Evolutionary conservation across 2,329 filamentous ascomycete species (phyloP), one percentile per base, ranked within the genome.

Genomic region (Aspergillus brasiliensis): DNA sequence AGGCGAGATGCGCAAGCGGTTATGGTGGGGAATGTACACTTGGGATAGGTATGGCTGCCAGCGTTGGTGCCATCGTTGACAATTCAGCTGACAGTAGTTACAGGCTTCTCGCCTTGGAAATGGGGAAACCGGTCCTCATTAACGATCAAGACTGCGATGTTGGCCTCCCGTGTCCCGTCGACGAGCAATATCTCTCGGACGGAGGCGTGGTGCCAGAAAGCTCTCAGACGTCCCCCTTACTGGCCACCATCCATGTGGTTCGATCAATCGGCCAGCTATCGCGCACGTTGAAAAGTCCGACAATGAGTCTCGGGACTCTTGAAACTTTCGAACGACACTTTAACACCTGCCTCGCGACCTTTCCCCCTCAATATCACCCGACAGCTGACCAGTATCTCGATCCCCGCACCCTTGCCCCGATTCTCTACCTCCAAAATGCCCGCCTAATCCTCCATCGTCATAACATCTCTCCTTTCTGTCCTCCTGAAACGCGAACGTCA

Each of bases 21-120:
- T 95, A 2, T 99, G 94, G 94, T 99, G 95, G 92, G 87, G 91
- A 13, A 86, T 97, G 58, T 98, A 98, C 76, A 86, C 92, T 47
- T 87, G 93, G 79, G 95, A 99, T 77, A 87, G 92, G 86, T 88
- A 55, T 19, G 52, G n/a, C 73, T 71, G 81, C 72, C 19, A 10
- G 8, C 1, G 13, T 28, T 47, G 47, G 23, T 13, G 13, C 44
- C 5, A 17, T 23, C 17, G 11, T 6, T 34, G 11, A 13, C 5
- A 15, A 13, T 52, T 10, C 34, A 25, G 10, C 28, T 59, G 6
- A 47, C 47, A 46, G 25, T 23, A 38, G 19, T 40, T 51, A 11
- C 54, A 88, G 87, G 63, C 84, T 91, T 25, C 80, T 96, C 52
- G 88, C 92, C 0, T 81, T 96, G 11, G 93, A 97, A 72, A 82